Evolutionary conservation across 148 eudicot genomes (phyloP).

Genomic region (Silene conica): DNA sequence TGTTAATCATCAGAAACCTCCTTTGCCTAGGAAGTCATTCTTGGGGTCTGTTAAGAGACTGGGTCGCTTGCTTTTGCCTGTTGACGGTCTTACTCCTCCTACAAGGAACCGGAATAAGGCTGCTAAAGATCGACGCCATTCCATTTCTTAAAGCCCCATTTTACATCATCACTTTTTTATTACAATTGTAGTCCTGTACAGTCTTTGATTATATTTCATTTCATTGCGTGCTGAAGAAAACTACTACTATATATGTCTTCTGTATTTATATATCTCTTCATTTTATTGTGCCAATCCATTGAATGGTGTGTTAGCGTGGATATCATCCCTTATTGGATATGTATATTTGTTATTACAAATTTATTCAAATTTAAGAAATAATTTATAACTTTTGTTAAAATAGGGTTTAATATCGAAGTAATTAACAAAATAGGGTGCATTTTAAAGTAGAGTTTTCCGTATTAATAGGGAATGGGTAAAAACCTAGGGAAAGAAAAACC

Average conservation of each 20-base stretch:
- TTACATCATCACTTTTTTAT: conserved; percentile 8
- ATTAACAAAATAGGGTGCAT: too few relatives aligned
- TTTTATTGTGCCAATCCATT: neutral
- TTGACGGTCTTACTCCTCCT: conserved; percentile 32
- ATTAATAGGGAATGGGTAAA: too few relatives aligned
- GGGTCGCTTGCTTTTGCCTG: conserved; percentile 45
- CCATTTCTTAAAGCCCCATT: conserved; percentile 39
- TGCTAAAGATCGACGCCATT: conserved; percentile 50
- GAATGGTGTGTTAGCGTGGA: conserved; percentile 14
- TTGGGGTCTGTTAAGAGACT: conserved; percentile 59
- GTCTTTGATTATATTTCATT: conserved; percentile 20
- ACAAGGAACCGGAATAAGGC: conserved; percentile 42
- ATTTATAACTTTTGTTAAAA: too few relatives aligned
- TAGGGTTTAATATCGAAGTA: too few relatives aligned
- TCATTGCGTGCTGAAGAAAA: conserved; percentile 16
- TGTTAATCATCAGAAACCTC: conserved; percentile 38
- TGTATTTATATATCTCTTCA: neutral
- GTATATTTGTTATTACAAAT: neutral
- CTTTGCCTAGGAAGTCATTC: conserved; percentile 59
- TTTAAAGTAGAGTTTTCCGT: too few relatives aligned
- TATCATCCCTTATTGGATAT: neutral
- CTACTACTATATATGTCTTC: neutral
- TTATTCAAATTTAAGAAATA: too few relatives aligned
- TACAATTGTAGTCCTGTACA: conserved; percentile 20
- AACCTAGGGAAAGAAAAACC: too few relatives aligned